A percentile compares a stretch with the other conserved stretches of the same genome.
Conservation (phyloP, 345 rosid genomes). For the Bruguiera sexangula region DNA sequence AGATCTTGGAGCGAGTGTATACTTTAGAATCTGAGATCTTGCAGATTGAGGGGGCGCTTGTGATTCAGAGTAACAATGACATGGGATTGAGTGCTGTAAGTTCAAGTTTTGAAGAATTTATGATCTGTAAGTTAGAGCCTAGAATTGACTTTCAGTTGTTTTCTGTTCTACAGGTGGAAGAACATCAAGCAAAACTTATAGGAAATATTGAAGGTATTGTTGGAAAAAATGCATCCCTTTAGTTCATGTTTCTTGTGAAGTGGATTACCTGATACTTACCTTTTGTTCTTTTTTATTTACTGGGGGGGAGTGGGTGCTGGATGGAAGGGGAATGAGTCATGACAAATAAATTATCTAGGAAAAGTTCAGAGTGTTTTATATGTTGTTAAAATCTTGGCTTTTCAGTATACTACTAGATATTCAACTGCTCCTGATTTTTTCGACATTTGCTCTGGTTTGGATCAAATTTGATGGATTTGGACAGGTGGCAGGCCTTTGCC, state of each 20-base stretch:
- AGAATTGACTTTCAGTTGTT: slow-evolving; percentile 13
- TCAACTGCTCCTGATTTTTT: background rate
- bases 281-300: background rate
- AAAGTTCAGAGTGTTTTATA: too few relatives aligned
- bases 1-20: slow-evolving; percentile 75
- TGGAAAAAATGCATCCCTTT: background rate
- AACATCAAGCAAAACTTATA: slow-evolving; percentile 39
- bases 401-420: too few relatives aligned
- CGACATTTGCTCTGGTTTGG: slow-evolving; percentile 12
- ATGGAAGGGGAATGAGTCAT: too few relatives aligned
- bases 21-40: slow-evolving; percentile 82
- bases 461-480: slow-evolving; percentile 23
- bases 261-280: background rate
- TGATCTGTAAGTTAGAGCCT: slow-evolving; percentile 6
- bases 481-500: slow-evolving; percentile 49
- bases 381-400: too few relatives aligned
- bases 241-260: background rate
- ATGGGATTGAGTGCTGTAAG: slow-evolving; percentile 55
- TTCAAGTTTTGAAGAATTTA: slow-evolving; percentile 15
- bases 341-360: too few relatives aligned
- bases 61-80: slow-evolving; percentile 63
- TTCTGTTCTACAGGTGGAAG: slow-evolving; percentile 50
- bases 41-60: slow-evolving; percentile 90
- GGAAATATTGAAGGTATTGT: slow-evolving; percentile 62
- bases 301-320: too few relatives aligned